Evolutionary conservation across 306 rosid species (phyloP), one percentile per base, ranked within the genome.

Genomic region (Fragaria ananassa): DNA sequence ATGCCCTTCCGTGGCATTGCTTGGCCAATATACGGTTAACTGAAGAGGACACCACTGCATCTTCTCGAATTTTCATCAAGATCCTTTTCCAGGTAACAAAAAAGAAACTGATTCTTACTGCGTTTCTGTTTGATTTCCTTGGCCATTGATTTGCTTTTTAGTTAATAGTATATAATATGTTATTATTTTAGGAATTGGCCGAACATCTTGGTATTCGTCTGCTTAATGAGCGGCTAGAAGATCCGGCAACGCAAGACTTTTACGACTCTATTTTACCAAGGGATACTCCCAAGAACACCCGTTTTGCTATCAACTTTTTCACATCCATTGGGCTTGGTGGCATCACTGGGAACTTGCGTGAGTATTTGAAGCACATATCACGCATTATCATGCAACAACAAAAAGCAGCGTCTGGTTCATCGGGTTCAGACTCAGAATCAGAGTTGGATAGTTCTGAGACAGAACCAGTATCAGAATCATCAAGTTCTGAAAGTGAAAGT

Each of bases 291-390:
- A 94, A 90, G 76, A 92, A 94, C 83, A 92, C 98, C 21, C 81
- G 98, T 44, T 95, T 95, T 76, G 83, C 93, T 50, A 92, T 92
- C 42, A 95, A 95, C 76, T 94, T 94, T 82, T 94, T 94, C 86
- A 94, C 98, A 18, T 91, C 97, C 44, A 94, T 94, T 76, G 97
- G 98, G 53, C 97, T 94, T 72, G 97, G 96, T 76, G 96, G 97
- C 57, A 88, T 95, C 74, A 95, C 98, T 0, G 99, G 92, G 79
- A 95, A 89, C 72, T 78, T 95, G 44, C 93, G 97, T 0, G 96
- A 92, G 72, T 89, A 92, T 80, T 80, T 95, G 85, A 92, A 89
- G 89, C 89, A 89, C 67, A 94, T 94, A 97, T 93, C 96, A 1
- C 89, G 95, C 46, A 89, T 92, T 9, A 95, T 94, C 68, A 90